Evolutionary conservation across 768 basidiomycete genomes (phyloP), one percentile per base, ranked within the genome.

Genomic region (Ephemerocybe angulata): DNA sequence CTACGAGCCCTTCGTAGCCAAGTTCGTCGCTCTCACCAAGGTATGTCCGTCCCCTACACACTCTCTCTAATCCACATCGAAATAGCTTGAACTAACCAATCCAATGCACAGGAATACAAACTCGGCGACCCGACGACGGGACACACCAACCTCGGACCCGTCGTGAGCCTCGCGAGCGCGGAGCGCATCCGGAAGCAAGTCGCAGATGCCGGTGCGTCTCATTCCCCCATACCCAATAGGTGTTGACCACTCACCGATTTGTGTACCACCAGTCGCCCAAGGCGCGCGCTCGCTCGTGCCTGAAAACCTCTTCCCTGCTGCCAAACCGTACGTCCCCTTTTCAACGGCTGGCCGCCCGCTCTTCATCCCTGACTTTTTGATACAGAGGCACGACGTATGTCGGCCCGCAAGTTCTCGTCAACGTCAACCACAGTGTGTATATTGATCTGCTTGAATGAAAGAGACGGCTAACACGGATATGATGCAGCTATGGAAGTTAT

Each of bases 341-440:
- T 40, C 50, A 27, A 29, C 28, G 1, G 28, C 15, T 40, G 12
- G 46, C 55, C 15, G 17, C 50, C 17, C 4, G n/a, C 46, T 24
- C 13, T 51, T 42, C 42, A 54, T 17, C 47, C 61, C 51, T 2
- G 15, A 44, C 37, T 17, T 28, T 24, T 24, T 35, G 19, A 17
- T 31, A 2, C 57, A 92, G 88, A 35, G 91, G 86, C 2, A 89
- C 89, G 1, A 80, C 94, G 1, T 93, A 87, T 61, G 91, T 99
- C 47, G 91, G 86, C 0, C 97, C 97, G 0, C 91, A 94, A 67
- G 92, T 98, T 2, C 72, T 98, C 31, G 78, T 94, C 29, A 78
- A 97, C 58, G 97, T 99, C 11, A 70, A 93, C 63, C 96, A 98
- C 67, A 70, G 91, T 92, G 62, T 65, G 90, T n/a, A n/a, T n/a